Conservation (phyloP, 345 rosid species). For the Citrus medica region DNA sequence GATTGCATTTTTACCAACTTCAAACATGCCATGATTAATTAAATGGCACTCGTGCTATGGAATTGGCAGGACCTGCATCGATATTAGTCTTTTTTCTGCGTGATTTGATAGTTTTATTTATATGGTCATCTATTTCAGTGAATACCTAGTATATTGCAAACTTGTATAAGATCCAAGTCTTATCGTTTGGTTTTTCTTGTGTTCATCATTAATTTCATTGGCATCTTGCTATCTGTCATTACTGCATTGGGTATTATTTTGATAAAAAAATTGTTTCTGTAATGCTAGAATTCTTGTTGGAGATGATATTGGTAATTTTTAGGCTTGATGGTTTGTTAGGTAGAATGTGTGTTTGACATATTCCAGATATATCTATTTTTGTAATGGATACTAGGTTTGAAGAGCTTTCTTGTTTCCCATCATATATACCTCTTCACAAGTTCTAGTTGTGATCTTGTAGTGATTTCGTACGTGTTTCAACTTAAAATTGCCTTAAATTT, state of each 20-base stretch:
- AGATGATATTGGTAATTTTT: neutral
- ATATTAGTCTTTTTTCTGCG: neutral
- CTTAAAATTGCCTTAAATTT: neutral
- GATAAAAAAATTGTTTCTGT: neutral
- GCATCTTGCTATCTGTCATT: neutral
- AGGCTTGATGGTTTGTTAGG: neutral
- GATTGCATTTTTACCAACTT: neutral
- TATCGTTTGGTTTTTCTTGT: neutral
- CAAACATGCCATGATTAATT: neutral
- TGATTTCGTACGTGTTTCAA: neutral
- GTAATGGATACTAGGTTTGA: neutral
- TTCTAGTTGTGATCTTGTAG: neutral
- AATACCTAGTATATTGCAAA: neutral
- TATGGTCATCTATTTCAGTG: neutral
- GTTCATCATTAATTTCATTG: neutral
- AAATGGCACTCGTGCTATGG: neutral
- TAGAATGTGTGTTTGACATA: neutral
- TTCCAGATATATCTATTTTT: neutral
- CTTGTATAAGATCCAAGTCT: neutral
- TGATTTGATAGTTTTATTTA: neutral
- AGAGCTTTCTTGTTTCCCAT: neutral
- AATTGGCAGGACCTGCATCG: neutral
- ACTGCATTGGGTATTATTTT: neutral
- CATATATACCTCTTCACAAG: neutral
- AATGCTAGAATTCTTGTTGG: neutral